A percentile compares a stretch with the other conserved stretches of the same genome.
Evolutionary conservation across 805 yeast genomes (phyloP).

Genomic region (Pichia cabralensis): DNA sequence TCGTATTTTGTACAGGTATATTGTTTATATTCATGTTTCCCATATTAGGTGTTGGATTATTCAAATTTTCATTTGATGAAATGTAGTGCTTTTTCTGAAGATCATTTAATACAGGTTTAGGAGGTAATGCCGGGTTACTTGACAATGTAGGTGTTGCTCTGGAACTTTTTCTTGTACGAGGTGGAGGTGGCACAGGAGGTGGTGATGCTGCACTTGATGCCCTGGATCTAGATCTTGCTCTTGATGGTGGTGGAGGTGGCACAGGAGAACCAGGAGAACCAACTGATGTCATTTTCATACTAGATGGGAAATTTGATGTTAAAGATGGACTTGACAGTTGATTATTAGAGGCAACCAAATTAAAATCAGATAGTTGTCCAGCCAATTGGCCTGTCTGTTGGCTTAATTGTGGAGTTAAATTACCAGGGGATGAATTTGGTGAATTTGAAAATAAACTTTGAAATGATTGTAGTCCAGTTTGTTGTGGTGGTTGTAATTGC

Average conservation of each 20-base stretch:
- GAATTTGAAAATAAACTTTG: too few species aligned
- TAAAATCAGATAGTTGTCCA: slow-evolving; percentile 2
- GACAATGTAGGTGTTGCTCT: slow-evolving; percentile 11
- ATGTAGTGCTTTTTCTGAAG: slow-evolving; percentile 22
- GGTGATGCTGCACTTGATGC: slow-evolving; percentile 11
- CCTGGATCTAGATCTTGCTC: slow-evolving; percentile 17
- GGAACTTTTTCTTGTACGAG: slow-evolving; percentile 20
- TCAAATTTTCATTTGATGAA: slow-evolving; percentile 10
- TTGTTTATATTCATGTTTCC: not conserved
- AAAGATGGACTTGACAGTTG: not conserved
- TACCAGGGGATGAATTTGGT: slow-evolving; percentile 2
- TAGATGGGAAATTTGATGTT: too few species aligned
- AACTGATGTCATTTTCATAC: too few species aligned
- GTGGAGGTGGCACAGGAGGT: slow-evolving; percentile 22
- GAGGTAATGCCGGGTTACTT: slow-evolving; percentile 20
- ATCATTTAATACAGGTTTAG: slow-evolving; percentile 22
- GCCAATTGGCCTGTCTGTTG: slow-evolving; percentile 2
- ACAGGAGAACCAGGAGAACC: too few species aligned
- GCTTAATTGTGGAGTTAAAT: slow-evolving; percentile 3
- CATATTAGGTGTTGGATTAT: not conserved
- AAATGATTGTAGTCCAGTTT: slow-evolving; percentile 1
- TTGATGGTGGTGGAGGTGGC: slow-evolving; percentile 16
- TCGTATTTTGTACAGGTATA: not conserved
- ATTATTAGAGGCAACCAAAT: not conserved
- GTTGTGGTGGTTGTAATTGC: slow-evolving; percentile 1